These are phyloP conservation scores for Wickerhamomyces sp. DNA, from an alignment of 1,139 yeast species.

Conservation along the genomic window DNA sequence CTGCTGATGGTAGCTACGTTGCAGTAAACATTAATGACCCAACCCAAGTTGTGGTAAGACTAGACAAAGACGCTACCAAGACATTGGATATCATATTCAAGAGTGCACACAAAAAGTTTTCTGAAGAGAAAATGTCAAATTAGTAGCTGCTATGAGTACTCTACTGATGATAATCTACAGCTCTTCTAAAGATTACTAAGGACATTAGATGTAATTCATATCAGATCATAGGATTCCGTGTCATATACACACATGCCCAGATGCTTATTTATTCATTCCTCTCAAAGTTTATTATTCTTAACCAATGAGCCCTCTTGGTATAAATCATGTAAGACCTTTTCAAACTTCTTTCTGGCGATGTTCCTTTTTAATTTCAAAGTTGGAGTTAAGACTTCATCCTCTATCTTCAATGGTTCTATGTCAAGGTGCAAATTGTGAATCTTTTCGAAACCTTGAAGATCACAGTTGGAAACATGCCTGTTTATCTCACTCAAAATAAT, in stretches of 20 bases:
- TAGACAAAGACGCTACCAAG: slow-evolving; percentile 33
- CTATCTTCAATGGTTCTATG: slow-evolving; percentile 46
- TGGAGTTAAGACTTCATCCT: slow-evolving; percentile 46
- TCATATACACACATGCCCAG: not conserved
- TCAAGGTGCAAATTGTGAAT: slow-evolving; percentile 42
- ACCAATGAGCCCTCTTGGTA: slow-evolving; percentile 46
- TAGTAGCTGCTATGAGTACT: not conserved
- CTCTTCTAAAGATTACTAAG: not conserved
- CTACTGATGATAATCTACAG: too few species aligned
- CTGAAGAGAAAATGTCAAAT: slow-evolving; percentile 3
- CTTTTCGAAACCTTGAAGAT: slow-evolving; percentile 37
- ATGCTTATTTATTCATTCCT: not conserved
- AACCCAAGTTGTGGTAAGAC: slow-evolving; percentile 37
- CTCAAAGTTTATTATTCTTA: slow-evolving; percentile 20
- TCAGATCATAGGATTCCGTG: not conserved
- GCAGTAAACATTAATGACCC: slow-evolving; percentile 46
- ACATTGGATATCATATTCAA: slow-evolving; percentile 41
- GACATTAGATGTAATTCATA: not conserved
- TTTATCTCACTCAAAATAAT: slow-evolving; percentile 19
- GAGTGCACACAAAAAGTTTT: slow-evolving; percentile 36
- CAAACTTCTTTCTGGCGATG: slow-evolving; percentile 41
- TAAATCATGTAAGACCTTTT: slow-evolving; percentile 36
- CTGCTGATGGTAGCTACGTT: slow-evolving; percentile 31
- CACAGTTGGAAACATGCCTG: slow-evolving; percentile 13
- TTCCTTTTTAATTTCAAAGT: slow-evolving; percentile 50